Evolutionary conservation across 495 filamentous ascomycete genomes (phyloP), one percentile per base, ranked within the genome.

Genomic region (Rostrohypoxylon terebratum): DNA sequence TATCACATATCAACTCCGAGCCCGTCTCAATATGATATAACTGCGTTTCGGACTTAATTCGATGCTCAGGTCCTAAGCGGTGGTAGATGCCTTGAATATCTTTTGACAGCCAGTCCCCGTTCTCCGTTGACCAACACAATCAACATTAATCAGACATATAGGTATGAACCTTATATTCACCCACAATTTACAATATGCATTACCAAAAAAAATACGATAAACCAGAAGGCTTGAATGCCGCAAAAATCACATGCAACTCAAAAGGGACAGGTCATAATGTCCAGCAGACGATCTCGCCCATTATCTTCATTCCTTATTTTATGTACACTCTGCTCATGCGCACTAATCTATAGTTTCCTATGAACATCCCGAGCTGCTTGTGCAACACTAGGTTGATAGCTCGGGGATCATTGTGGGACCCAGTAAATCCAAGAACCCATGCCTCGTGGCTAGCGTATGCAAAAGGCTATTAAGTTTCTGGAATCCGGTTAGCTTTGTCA

Each of bases 271-370:
- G 23, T 53, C 23, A 28, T 31, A 25, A 50, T 53, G 14, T 53
- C 23, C 48, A 53, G 48, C 13, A 42, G 21, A 23, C 36, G 25
- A 59, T 53, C 47, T 71, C 55, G 62, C 55, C 60, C 38, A 66
- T 63, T 61, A 51, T 69, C 48, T 73, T 61, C 55, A 73, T 73
- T 73, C 57, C 55, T 58, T 55, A 66, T 58, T 55, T 57, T 65
- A 64, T 60, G 40, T 59, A 73, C 65, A 65, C 61, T 66, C 48
- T 21, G 48, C 65, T 65, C 47, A 57, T 66, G 21, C 40, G 65
- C 54, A 60, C 48, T 65, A 63, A 44, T 59, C 55, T 62, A 67
- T 57, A 28, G 33, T 28, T 61, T 71, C 55, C 69, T 63, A 61
- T 66, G 50, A 28, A 50, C 34, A 48, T 66, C 42, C 40, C 20